These are phyloP conservation scores for Pholiota adiposa DNA, from an alignment of 1,284 basidiomycete genomes.

Conservation along the genomic window DNA sequence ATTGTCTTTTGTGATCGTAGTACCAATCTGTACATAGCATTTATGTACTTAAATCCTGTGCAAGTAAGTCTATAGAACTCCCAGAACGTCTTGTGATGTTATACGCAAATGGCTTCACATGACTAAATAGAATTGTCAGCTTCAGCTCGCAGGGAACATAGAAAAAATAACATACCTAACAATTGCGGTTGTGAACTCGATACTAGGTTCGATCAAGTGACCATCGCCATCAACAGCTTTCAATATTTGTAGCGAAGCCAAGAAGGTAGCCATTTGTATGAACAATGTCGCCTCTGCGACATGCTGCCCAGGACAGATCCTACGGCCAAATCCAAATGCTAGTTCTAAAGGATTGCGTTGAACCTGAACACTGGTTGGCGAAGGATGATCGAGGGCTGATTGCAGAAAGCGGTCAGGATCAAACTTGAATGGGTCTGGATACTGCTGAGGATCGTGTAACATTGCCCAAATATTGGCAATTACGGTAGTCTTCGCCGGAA, in stretches of 20 bases:
- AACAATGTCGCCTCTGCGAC: background rate
- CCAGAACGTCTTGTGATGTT: no score
- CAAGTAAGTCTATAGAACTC: no score
- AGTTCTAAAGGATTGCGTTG: background rate
- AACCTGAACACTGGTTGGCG: background rate
- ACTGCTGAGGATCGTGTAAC: slow-evolving; percentile 23
- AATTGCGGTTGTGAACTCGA: background rate
- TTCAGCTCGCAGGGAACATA: background rate
- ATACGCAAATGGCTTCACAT: background rate
- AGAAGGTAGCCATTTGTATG: background rate
- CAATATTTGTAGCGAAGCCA: background rate
- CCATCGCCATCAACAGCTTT: background rate
- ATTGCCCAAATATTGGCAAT: slow-evolving; percentile 27
- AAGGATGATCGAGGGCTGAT: background rate
- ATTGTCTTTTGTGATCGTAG: no score
- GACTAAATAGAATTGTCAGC: background rate
- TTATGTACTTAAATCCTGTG: no score
- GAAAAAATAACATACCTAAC: background rate
- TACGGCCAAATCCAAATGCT: background rate
- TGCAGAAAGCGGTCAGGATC: slow-evolving; percentile 23
- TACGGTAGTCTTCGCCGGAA: slow-evolving; percentile 22
- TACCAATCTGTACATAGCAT: no score
- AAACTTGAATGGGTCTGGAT: slow-evolving; percentile 23
- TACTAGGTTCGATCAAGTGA: background rate
- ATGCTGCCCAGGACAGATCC: background rate